These are phyloP conservation scores for Penicillium janthinellum DNA, from an alignment of 2,329 filamentous ascomycete genomes.

Conservation along the genomic window DNA sequence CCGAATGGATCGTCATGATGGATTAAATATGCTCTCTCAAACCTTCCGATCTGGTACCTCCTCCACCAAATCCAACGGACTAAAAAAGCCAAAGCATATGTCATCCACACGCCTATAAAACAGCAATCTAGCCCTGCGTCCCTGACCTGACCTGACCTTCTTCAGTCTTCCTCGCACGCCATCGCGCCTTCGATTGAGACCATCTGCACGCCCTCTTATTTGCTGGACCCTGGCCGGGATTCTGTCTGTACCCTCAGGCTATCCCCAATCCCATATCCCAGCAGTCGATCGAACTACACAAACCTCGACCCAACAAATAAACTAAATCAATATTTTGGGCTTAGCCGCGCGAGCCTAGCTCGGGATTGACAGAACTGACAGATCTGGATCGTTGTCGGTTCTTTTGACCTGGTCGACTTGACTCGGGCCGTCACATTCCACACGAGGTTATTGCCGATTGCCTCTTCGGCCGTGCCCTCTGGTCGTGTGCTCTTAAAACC, in stretches of 20 bases:
- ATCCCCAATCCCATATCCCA: slow-evolving; percentile 1
- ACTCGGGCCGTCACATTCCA: slow-evolving; percentile 1
- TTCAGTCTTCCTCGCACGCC: slow-evolving; percentile 21
- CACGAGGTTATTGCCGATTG: slow-evolving; percentile 23
- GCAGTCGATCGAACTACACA: slow-evolving; percentile 9
- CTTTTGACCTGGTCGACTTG: slow-evolving; percentile 5
- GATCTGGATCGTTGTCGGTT: slow-evolving; percentile 4
- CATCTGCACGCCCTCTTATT: slow-evolving; percentile 22
- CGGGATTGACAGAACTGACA: background rate
- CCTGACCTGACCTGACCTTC: background rate
- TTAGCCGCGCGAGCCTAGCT: slow-evolving; percentile 1
- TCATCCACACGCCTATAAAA: slow-evolving; percentile 17
- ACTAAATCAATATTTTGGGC: background rate
- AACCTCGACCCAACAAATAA: background rate
- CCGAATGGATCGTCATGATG: background rate
- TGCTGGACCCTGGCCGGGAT: slow-evolving; percentile 12
- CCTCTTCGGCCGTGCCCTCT: slow-evolving; percentile 1
- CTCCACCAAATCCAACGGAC: background rate
- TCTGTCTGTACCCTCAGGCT: slow-evolving; percentile 7
- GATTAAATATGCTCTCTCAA: background rate
- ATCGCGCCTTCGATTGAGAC: slow-evolving; percentile 18
- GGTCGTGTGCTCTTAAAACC: background rate
- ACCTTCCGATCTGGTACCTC: background rate
- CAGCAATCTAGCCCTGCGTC: slow-evolving; percentile 12
- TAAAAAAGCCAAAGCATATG: slow-evolving; percentile 2